Evolutionary conservation across 73 alveolate genomes (phyloP).

Genomic region (Stentor roeselii): DNA sequence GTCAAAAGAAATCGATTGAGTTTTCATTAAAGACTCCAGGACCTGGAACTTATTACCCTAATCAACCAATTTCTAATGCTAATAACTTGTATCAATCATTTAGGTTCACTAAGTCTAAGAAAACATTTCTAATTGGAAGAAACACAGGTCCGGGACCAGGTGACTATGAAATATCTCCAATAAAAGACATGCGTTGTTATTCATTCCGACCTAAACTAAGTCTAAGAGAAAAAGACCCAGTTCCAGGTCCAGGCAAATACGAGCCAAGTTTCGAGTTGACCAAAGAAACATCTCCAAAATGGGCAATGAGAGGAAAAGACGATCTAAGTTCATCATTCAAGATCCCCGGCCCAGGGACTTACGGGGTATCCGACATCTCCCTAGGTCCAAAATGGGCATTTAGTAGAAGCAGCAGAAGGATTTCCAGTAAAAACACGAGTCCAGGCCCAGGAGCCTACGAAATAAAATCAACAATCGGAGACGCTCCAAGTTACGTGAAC

Average conservation of each 20-base stretch:
- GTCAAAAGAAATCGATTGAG: neutral
- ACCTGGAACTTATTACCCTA: conserved; percentile 3
- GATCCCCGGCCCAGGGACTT: conserved; percentile 24
- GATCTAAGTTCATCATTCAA: neutral
- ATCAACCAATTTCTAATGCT: neutral
- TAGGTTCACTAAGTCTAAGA: neutral
- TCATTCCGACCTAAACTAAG: neutral
- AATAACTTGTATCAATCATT: neutral
- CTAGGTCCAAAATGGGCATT: neutral
- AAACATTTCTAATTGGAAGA: neutral
- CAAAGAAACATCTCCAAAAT: neutral
- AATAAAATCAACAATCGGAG: neutral
- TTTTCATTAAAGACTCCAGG: neutral
- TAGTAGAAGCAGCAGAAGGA: neutral
- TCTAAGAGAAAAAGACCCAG: neutral
- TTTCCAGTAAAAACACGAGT: neutral
- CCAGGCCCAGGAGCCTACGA: conserved; percentile 21
- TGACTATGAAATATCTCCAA: neutral
- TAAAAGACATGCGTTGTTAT: neutral
- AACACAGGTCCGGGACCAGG: conserved; percentile 1
- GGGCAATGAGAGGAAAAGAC: neutral
- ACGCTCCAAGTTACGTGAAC: neutral
- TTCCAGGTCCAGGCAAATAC: conserved; percentile 18
- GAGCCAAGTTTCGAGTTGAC: neutral
- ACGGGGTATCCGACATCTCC: neutral